These are phyloP conservation scores for Aureobasidium sp. DNA, from an alignment of 2,329 filamentous ascomycete genomes.

Conservation along the genomic window DNA sequence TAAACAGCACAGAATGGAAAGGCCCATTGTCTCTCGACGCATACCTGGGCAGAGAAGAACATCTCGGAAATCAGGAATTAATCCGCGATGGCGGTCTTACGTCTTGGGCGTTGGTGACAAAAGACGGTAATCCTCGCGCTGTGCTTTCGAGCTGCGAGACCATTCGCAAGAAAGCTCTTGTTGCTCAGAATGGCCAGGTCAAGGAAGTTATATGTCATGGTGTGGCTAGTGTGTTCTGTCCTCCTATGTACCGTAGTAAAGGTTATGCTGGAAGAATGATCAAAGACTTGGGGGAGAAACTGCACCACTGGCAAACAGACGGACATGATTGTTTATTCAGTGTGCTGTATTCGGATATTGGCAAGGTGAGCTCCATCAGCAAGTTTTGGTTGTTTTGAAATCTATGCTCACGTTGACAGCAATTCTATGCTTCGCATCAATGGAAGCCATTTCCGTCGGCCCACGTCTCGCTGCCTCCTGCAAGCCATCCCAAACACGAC, in stretches of 20 bases:
- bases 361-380: constrained; percentile 39
- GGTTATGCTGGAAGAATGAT: constrained; percentile 77
- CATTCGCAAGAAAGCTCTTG: constrained; percentile 39
- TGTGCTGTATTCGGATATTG: constrained; percentile 80
- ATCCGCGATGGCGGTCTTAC: constrained; percentile 48
- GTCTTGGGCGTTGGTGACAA: constrained; percentile 52
- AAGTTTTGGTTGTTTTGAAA: background rate
- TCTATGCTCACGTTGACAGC: constrained; percentile 21
- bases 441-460: constrained; percentile 68
- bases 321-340: constrained; percentile 53
- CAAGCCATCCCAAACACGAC: constrained; percentile 18
- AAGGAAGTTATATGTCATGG: constrained; percentile 60
- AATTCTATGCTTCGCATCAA: constrained; percentile 68
- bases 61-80: constrained; percentile 42
- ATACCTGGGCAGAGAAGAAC: constrained; percentile 50
- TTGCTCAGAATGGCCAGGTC: constrained; percentile 36
- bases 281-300: constrained; percentile 49
- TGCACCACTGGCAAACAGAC: constrained; percentile 46
- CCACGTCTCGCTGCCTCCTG: constrained; percentile 57
- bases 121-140: constrained; percentile 22
- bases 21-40: constrained; percentile 45
- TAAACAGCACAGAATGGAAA: constrained; percentile 51
- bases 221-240: constrained; percentile 69
- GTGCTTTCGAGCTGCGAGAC: constrained; percentile 54
- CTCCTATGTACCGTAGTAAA: constrained; percentile 54